Evolutionary conservation across 2,329 filamentous ascomycete species (phyloP), one percentile per base, ranked within the genome.

Genomic region (Pseudopithomyces maydicus): DNA sequence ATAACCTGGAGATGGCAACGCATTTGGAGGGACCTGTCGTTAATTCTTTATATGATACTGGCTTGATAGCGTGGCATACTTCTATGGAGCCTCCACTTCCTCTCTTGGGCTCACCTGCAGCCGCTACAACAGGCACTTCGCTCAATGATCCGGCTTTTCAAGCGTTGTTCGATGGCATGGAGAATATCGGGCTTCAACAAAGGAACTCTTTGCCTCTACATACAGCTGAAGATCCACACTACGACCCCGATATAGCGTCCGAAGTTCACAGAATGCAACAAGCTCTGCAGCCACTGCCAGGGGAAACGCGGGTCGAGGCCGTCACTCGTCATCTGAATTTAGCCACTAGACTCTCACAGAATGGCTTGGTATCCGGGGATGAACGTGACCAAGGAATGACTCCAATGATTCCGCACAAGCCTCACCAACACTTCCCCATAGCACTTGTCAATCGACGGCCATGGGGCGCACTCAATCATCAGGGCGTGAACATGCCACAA

Each of bases 1-100:
- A 90, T 64, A 94, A 94, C 62, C 58, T 92, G 54, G 90, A 94
- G 73, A 92, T 94, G 90, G 87, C 91, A 84, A 81, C 85, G 2
- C 89, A 91, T 54, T 71, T 92, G 0, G 89, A 93, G 75, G 90
- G 90, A 0, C 85, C 89, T 0, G 90, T 93, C 55, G 90, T 93
- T 0, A 88, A 92, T 65, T 85, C 86, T 1, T 74, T 93, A 22
- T 92, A 91, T 69, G 90, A 94, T 61, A 87, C 88, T 61, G 88
- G 88, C 0, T 72, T 92, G 38, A 81, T 92, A 7, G 89, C 87
- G 0, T 94, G 90, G 90, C 80, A 88, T 61, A 87, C 86, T 57
- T 75, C 77, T 1, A 69, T 91, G 0, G 76, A 86, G 0, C 87
- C 88, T 1, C 80, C 84, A 0, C 70, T 90, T 6, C 88, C 88